phyloP scores from a whole-genome alignment of 2,329 filamentous ascomycete species.

The Diaporthe sp. region DNA sequence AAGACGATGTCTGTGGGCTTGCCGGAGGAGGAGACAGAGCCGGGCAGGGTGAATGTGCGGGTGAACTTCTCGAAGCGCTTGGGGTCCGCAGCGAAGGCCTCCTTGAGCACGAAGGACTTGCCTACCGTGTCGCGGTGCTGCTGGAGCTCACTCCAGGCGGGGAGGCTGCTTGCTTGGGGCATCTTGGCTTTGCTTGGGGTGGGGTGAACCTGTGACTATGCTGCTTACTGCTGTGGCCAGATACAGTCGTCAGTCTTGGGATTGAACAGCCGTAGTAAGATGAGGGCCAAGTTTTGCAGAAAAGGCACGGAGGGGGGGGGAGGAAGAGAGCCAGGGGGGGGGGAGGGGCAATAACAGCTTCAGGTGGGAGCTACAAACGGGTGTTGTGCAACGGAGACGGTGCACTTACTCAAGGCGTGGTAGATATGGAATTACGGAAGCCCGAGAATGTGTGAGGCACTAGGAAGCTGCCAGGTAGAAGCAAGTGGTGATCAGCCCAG shows the following conservation, averaged over 20 bases:
- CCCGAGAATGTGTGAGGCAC: background rate
- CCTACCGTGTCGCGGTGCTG: conserved; percentile 88
- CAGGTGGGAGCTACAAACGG: background rate
- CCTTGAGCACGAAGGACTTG: conserved; percentile 91
- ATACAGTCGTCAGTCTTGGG: background rate
- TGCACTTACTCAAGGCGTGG: background rate
- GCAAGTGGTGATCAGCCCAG: background rate
- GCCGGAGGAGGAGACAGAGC: conserved; percentile 69
- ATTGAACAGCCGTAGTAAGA: background rate
- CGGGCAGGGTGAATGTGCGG: conserved; percentile 84
- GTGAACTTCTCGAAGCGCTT: conserved; percentile 91
- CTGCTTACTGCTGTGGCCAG: background rate
- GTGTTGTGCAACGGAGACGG: background rate
- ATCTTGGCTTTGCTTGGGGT: conserved; percentile 56
- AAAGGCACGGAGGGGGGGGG: too few species aligned
- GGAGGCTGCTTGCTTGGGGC: conserved; percentile 86
- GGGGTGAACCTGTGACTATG: background rate
- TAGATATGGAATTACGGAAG: background rate
- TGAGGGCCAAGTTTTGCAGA: background rate
- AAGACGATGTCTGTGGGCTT: conserved; percentile 85
- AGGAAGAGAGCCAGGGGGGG: background rate
- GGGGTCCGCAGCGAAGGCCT: conserved; percentile 90
- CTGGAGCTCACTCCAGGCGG: conserved; percentile 91
- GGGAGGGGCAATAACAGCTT: background rate
- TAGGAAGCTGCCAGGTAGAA: background rate